A percentile compares a stretch with the other conserved stretches of the same genome.
phyloP scores from a whole-genome alignment of 345 rosid genomes.

The Ceriops tagal region DNA sequence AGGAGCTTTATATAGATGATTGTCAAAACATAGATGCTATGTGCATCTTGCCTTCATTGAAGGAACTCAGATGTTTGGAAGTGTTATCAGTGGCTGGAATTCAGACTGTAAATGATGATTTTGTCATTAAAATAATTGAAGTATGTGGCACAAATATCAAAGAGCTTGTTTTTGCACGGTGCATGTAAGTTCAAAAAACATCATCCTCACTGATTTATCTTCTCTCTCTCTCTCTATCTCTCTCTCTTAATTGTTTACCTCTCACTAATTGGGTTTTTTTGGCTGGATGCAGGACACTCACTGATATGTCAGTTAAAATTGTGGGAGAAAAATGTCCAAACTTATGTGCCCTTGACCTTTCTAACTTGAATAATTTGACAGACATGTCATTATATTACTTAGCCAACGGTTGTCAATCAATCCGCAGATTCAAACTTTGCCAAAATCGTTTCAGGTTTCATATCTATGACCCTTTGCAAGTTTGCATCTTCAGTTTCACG shows the following conservation, averaged over 20 bases:
- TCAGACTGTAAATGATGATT: conserved; percentile 29
- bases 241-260: no score
- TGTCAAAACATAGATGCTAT: conserved; percentile 37
- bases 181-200: conserved; percentile 8
- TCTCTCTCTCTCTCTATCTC: no score
- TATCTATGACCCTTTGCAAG: background rate
- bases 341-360: conserved; percentile 43
- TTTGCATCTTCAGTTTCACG: background rate
- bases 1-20: conserved; percentile 44
- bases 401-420: conserved; percentile 43
- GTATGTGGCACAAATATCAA: conserved; percentile 34
- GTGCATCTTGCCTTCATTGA: conserved; percentile 29
- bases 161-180: conserved; percentile 32
- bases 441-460: conserved; percentile 33
- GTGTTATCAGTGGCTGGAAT: conserved; percentile 43
- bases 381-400: conserved; percentile 35
- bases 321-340: conserved; percentile 31
- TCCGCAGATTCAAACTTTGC: conserved; percentile 29
- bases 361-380: conserved; percentile 33
- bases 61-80: conserved; percentile 27
- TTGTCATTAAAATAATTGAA: conserved; percentile 19
- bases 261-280: conserved; percentile 16
- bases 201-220: background rate
- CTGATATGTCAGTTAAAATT: conserved; percentile 30
- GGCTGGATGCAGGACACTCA: conserved; percentile 40